Conservation (phyloP, 108 stramenopile genomes). For the Nannochloropsis granulata region DNA sequence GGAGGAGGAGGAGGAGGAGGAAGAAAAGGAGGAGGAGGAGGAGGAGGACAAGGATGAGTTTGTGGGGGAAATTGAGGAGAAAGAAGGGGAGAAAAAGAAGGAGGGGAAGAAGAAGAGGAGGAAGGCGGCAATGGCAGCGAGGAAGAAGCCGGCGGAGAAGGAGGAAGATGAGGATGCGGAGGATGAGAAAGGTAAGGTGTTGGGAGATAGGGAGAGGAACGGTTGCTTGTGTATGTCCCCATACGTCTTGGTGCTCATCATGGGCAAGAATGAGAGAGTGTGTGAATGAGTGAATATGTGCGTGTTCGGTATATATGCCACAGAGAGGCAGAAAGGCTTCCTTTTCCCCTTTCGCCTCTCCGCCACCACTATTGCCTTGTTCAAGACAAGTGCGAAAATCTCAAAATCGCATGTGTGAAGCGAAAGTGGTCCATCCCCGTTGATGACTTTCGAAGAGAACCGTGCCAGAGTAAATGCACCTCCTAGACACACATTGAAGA, state of each 20-base stretch:
- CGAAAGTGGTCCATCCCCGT: background rate
- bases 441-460: background rate
- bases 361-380: too few relatives aligned
- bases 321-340: too few relatives aligned
- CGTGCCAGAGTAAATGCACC: background rate
- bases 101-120: background rate
- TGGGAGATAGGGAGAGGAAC: background rate
- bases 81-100: background rate
- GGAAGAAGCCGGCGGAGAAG: background rate
- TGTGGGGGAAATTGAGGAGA: conserved; percentile 35
- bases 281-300: too few relatives aligned
- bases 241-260: background rate
- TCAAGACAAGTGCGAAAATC: background rate
- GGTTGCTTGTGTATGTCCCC: background rate
- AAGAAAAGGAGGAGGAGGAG: conserved; percentile 19
- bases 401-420: background rate
- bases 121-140: background rate
- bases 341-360: too few relatives aligned
- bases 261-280: too few relatives aligned
- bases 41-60: conserved; percentile 3
- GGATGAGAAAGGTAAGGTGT: background rate
- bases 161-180: background rate
- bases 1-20: background rate
- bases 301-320: too few relatives aligned
- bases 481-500: too few relatives aligned